Conservation (phyloP, 148 eudicot species). For the Rhododendron kiyosumense region DNA sequence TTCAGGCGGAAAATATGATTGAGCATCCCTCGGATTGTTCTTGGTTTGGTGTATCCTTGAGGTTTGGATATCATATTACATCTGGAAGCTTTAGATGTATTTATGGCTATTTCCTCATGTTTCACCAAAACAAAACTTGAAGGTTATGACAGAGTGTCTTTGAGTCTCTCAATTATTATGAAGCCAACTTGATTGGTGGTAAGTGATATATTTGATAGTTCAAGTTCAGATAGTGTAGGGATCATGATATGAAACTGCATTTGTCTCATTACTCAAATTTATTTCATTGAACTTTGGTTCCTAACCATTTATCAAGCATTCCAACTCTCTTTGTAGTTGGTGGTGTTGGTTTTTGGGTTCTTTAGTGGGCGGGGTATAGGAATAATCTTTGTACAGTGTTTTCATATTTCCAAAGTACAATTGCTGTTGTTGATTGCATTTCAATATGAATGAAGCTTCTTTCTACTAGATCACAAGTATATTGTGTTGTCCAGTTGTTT, state of each 20-base stretch:
- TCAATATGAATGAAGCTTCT: neutral
- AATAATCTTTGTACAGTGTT: neutral
- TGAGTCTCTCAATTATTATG: neutral
- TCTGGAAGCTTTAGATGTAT: neutral
- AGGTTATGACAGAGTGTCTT: neutral
- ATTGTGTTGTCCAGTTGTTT: constrained; percentile 65
- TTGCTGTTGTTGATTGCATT: neutral
- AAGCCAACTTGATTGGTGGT: neutral
- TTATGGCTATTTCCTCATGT: neutral
- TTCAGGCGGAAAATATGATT: neutral
- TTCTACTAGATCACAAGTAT: constrained; percentile 16
- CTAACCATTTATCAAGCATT: neutral
- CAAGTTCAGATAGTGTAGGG: neutral
- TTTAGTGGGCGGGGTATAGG: neutral
- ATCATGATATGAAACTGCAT: neutral
- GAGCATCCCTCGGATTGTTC: neutral
- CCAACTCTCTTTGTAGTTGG: neutral
- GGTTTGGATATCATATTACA: neutral
- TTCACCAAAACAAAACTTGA: neutral
- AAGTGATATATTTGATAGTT: neutral
- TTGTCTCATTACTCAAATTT: neutral
- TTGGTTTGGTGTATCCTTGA: neutral
- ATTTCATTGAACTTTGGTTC: neutral
- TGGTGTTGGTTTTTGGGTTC: neutral
- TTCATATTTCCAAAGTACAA: neutral